Evolutionary conservation across 805 yeast species (phyloP).

Genomic region (Wickerhamiella lipophila): DNA sequence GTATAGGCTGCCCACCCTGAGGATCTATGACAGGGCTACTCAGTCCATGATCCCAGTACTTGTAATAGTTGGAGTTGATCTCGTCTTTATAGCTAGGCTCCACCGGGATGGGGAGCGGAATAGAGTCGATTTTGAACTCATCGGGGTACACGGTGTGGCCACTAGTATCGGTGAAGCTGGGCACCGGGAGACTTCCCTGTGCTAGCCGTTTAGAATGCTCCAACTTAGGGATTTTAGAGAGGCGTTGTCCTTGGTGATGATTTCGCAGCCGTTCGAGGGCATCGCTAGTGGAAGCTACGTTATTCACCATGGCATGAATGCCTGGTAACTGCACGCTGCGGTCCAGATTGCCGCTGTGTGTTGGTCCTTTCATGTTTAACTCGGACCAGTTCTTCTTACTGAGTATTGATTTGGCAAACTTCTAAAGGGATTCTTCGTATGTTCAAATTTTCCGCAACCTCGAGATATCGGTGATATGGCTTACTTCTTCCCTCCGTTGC

Average conservation of each 20-base stretch:
- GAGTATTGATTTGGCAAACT: too few species aligned
- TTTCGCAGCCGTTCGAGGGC: conserved; percentile 13
- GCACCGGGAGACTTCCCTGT: conserved; percentile 2
- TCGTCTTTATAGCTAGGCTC: conserved; percentile 1
- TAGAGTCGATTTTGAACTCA: not conserved
- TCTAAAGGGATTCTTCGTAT: too few species aligned
- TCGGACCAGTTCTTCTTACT: too few species aligned
- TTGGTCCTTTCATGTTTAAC: not conserved
- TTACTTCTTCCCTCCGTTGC: not conserved
- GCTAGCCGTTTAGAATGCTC: not conserved
- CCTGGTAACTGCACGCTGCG: conserved; percentile 17
- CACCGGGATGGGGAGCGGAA: not conserved
- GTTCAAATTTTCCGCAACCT: too few species aligned
- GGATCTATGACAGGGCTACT: not conserved
- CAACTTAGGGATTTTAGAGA: not conserved
- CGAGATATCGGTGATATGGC: not conserved
- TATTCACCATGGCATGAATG: conserved; percentile 20
- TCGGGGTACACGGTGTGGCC: not conserved
- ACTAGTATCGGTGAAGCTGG: not conserved
- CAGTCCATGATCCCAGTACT: not conserved
- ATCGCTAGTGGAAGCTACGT: conserved; percentile 17
- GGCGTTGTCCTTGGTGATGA: not conserved
- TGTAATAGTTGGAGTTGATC: not conserved
- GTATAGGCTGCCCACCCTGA: not conserved
- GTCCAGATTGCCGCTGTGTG: not conserved